These are phyloP conservation scores for Talaromyces sp. DNA, from an alignment of 2,329 filamentous ascomycete species.

Conservation along the genomic window DNA sequence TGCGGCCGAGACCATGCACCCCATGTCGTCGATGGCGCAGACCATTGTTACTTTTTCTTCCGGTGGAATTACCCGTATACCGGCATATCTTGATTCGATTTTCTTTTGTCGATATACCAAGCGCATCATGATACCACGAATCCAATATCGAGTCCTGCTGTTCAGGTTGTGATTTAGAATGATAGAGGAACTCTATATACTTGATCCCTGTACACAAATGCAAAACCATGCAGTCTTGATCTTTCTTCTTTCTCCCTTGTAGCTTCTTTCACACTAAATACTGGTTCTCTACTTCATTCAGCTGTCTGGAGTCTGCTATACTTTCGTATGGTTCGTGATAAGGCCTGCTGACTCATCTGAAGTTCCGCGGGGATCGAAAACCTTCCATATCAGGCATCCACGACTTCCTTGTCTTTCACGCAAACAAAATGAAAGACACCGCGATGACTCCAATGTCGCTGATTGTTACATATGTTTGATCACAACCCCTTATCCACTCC, in stretches of 20 bases:
- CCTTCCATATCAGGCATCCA: conserved; percentile 30
- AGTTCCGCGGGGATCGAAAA: conserved; percentile 39
- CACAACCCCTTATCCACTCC: no score
- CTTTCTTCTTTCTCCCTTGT: neutral
- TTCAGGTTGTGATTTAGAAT: conserved; percentile 18
- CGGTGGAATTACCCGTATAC: neutral
- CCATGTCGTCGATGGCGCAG: neutral
- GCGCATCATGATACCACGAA: conserved; percentile 37
- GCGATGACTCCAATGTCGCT: no score
- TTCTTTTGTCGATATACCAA: conserved; percentile 14
- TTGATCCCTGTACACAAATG: conserved; percentile 20
- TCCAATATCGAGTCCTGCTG: conserved; percentile 19
- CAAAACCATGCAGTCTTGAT: conserved; percentile 9
- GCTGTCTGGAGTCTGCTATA: no score
- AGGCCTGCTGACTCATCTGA: conserved; percentile 27
- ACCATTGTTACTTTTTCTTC: neutral
- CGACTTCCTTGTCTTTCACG: neutral
- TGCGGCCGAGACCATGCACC: neutral
- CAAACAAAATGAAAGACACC: neutral
- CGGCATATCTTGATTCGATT: neutral
- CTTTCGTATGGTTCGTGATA: no score
- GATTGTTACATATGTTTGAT: no score
- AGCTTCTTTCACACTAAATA: no score
- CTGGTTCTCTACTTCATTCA: no score
- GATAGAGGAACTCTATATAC: conserved; percentile 15